Base-by-base conservation (phyloP, 768 basidiomycete species). In the Lactarius hatsudake region DNA sequence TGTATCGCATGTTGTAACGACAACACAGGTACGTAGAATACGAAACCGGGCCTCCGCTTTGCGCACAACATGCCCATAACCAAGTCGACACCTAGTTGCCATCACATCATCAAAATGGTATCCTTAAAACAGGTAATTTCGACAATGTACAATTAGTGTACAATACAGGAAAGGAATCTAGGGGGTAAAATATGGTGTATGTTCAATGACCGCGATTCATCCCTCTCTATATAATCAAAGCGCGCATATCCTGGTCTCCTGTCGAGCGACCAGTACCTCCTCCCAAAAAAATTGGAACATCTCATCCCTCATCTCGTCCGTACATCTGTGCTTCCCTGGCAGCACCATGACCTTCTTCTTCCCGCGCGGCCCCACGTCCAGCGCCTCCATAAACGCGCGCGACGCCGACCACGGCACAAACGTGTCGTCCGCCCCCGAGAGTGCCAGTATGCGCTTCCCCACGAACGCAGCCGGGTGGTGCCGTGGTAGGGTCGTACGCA, bases 381-480 rank as follows among this genome's bases (percentile, higher is more conserved):
- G 68, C 54, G 57, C 63, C 4, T 77, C 74, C 38, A 80, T 74
- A 65, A 77, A 75, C 17, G 67, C 63, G 57, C 71, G 23, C 28
- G 75, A 76, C 48, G 68, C 72, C 34, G 54, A 67, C 65, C 75
- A 74, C 8, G 78, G 80, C 40, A 81, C 81, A 15, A 80, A 69
- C 54, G 61, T 62, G 64, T 82, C 82, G 5, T 71, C 74, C 56
- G 28, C 73, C 0, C 93, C 93, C 0, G 87, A 86, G 5, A 95
- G 75, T 2, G 90, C 86, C 6, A 95, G 80, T 17, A 95, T 81
- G 72, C 86, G 86, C 79, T 93, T 93, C 1, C 86, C 87, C 5
- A 81, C 65, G 74, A 90, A 93, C 1, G 87, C 85, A n/a, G 15
- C 76, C 72, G 68, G 81, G 84, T 5, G 84, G 77, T 42, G 79